phyloP scores from a whole-genome alignment of 257 asterid genomes.

The Ophiorrhiza pumila region DNA sequence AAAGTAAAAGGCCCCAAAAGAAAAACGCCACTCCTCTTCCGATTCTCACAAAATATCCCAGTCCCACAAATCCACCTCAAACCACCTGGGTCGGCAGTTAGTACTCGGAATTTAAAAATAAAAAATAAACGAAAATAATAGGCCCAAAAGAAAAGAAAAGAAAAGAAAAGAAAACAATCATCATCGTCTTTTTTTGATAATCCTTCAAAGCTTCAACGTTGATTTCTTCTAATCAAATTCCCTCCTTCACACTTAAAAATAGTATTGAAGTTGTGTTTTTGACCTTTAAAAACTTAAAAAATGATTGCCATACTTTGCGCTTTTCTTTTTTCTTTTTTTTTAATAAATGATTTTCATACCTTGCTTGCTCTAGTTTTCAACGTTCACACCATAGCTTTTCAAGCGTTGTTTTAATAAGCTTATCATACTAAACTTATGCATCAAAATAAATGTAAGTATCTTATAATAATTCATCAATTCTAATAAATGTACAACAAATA shows the following conservation, averaged over 20 bases:
- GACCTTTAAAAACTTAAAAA: background rate
- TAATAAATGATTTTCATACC: background rate
- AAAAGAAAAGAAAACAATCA: too few relatives aligned
- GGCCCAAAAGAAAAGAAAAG: background rate
- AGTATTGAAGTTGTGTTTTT: too few relatives aligned
- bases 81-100: background rate
- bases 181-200: too few relatives aligned
- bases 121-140: background rate
- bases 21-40: background rate
- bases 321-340: too few relatives aligned
- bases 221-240: too few relatives aligned
- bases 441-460: background rate
- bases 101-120: background rate
- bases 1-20: background rate
- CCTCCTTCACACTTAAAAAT: too few relatives aligned
- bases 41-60: background rate
- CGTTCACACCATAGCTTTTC: background rate
- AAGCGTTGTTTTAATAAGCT: background rate
- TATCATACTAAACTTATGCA: background rate
- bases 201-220: too few relatives aligned
- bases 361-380: conserved; percentile 16
- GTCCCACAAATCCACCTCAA: background rate
- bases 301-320: conserved; percentile 4
- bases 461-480: background rate
- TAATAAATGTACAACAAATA: background rate